Evolutionary conservation across 2,329 filamentous ascomycete genomes (phyloP), one percentile per base, ranked within the genome.

Genomic region (Cordyceps fumosorosea): DNA sequence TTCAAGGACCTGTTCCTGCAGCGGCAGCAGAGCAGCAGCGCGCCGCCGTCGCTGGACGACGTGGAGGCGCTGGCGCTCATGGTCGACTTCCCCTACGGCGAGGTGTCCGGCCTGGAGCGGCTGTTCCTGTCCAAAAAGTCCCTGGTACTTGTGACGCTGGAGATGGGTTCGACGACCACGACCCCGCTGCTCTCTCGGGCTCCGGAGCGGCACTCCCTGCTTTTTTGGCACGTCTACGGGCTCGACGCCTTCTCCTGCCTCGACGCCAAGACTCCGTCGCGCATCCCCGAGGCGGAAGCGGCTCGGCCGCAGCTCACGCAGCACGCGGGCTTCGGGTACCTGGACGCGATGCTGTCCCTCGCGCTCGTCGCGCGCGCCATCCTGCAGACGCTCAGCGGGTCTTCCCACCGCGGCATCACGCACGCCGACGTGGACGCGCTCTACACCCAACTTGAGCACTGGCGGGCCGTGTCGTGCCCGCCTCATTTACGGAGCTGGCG

Each of bases 51-150:
- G 14, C 48, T 68, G 6, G 65, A 67, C 48, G 64, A 67, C n/a
- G 50, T 67, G 0, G 66, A 68, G 52, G 66, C 64, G 6, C 62
- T 67, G 10, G 66, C 67, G 8, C 56, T 68, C 18, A 68, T 68
- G 67, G 56, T 65, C 16, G 37, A 59, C 29, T 67, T 67, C 45
- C 57, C 64, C n/a, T 65, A 67, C 37, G 62, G 56, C 18, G 29
- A 59, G 8, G 26, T 55, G 14, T 60, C 52, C 8, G 62, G 66
- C 24, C 54, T 70, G 6, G 66, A 64, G 10, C 59, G 51, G 3
- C 56, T 69, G 8, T 69, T 68, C 45, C 57, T 70, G 40, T 68
- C 64, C 5, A 68, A 66, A 48, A 66, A 70, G 60, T 65, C 68
- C 34, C 65, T 69, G 7, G 67, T 70, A 2, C 52, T 71, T 40